A percentile compares a stretch with the other conserved stretches of the same genome.
Evolutionary conservation across 352 stramenopile genomes (phyloP).

Genomic region (Globisporangium rhizosaccharum): DNA sequence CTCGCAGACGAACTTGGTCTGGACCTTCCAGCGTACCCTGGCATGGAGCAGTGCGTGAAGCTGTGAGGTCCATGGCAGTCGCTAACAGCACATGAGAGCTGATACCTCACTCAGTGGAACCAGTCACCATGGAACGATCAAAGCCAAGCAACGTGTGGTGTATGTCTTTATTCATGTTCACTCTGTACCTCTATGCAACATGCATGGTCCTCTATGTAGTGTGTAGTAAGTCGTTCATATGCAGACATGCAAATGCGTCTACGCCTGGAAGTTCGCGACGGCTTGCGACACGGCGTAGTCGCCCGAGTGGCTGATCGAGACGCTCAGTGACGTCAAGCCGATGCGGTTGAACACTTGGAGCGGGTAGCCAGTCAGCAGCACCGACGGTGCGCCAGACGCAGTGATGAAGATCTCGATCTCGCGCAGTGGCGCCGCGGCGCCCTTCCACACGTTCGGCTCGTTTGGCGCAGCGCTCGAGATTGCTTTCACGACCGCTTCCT

Average conservation of each 20-base stretch:
- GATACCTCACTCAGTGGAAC: too few relatives aligned
- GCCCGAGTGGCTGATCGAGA: conserved; percentile 88
- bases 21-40: conserved; percentile 54
- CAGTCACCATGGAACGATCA: too few relatives aligned
- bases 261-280: conserved; percentile 58
- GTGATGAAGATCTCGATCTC: conserved; percentile 87
- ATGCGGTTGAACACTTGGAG: conserved; percentile 77
- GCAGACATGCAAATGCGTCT: conserved; percentile 4
- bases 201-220: background rate
- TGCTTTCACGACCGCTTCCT: conserved; percentile 90
- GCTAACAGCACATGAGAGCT: background rate
- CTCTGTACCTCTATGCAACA: background rate
- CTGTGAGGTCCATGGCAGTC: conserved; percentile 11
- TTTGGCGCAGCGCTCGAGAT: conserved; percentile 70
- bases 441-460: conserved; percentile 69
- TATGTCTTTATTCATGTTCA: background rate
- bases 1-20: conserved; percentile 59
- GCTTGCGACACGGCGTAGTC: conserved; percentile 85
- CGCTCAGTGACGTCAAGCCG: conserved; percentile 63
- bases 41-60: conserved; percentile 59
- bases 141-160: background rate
- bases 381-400: conserved; percentile 66
- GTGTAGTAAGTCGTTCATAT: background rate
- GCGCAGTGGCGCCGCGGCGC: conserved; percentile 58
- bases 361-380: conserved; percentile 69